Conservation (phyloP, 352 stramenopile species). For the Phytophthora meadii region DNA sequence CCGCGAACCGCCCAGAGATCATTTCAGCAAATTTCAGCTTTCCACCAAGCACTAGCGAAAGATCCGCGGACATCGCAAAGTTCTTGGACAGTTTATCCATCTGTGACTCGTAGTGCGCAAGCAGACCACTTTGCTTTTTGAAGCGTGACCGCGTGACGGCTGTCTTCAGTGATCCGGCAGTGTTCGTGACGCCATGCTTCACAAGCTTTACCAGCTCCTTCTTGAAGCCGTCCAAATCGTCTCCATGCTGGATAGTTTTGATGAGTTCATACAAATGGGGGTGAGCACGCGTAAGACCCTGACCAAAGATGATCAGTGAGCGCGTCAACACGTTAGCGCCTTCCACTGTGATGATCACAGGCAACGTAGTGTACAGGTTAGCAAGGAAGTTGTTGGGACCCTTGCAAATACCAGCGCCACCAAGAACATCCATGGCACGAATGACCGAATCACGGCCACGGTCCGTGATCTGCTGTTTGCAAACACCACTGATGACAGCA, state of each 20-base stretch:
- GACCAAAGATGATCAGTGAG: slow-evolving; percentile 98
- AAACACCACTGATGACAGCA: slow-evolving; percentile 97
- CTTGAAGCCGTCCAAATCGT: slow-evolving; percentile 95
- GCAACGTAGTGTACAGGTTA: slow-evolving; percentile 96
- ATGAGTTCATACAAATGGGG: slow-evolving; percentile 98
- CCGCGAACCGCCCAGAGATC: slow-evolving; percentile 96
- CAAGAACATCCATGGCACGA: slow-evolving; percentile 97
- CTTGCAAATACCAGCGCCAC: slow-evolving; percentile 97
- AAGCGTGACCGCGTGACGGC: slow-evolving; percentile 93
- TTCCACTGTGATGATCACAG: slow-evolving; percentile 98
- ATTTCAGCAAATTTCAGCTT: slow-evolving; percentile 99
- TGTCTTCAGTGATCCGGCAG: slow-evolving; percentile 86
- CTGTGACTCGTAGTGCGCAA: slow-evolving; percentile 97
- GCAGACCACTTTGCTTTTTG: slow-evolving; percentile 86
- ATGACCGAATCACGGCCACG: slow-evolving; percentile 96
- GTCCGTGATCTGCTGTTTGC: slow-evolving; percentile 99
- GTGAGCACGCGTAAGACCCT: slow-evolving; percentile 97
- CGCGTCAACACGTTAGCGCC: slow-evolving; percentile 98
- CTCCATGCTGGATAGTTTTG: slow-evolving; percentile 94
- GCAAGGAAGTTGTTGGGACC: slow-evolving; percentile 97
- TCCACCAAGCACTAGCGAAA: slow-evolving; percentile 96
- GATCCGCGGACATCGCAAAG: slow-evolving; percentile 96
- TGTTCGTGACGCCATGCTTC: slow-evolving; percentile 94
- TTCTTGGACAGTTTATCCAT: slow-evolving; percentile 96
- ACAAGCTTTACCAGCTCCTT: slow-evolving; percentile 96